Evolutionary conservation across 2,329 filamentous ascomycete species (phyloP).

Genomic region (Trichoderma koningii): DNA sequence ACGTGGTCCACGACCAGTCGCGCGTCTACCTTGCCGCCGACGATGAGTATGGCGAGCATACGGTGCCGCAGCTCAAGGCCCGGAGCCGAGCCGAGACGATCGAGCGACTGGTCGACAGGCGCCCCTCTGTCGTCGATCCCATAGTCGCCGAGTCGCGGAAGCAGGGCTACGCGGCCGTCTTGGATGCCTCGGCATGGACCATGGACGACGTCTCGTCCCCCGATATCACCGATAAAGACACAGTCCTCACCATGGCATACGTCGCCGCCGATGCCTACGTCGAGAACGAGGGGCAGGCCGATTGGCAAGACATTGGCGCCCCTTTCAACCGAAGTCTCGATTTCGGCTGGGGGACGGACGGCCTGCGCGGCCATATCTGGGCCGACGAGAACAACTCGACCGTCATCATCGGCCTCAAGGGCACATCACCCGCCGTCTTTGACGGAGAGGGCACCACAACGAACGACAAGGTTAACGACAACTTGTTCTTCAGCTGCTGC

Average conservation of each 20-base stretch:
- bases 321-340: slow-evolving; percentile 83
- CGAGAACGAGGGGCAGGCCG: slow-evolving; percentile 65
- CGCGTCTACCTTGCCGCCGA: slow-evolving; percentile 64
- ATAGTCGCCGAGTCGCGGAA: slow-evolving; percentile 73
- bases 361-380: slow-evolving; percentile 89
- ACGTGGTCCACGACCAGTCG: slow-evolving; percentile 60
- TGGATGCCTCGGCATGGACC: slow-evolving; percentile 78
- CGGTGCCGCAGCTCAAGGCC: slow-evolving; percentile 57
- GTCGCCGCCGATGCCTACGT: slow-evolving; percentile 93
- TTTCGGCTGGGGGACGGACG: slow-evolving; percentile 91
- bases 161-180: slow-evolving; percentile 65
- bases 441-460: slow-evolving; percentile 97
- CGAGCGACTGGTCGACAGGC: slow-evolving; percentile 77
- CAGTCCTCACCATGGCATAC: slow-evolving; percentile 78
- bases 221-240: slow-evolving; percentile 82
- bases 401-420: slow-evolving; percentile 89
- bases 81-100: slow-evolving; percentile 70
- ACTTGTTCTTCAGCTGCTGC: slow-evolving; percentile 96
- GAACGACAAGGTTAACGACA: slow-evolving; percentile 97
- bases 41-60: slow-evolving; percentile 55
- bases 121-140: slow-evolving; percentile 73
- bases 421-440: slow-evolving; percentile 86
- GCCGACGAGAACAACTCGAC: slow-evolving; percentile 83
- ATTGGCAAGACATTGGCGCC: slow-evolving; percentile 80
- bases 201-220: slow-evolving; percentile 77